Evolutionary conservation across 2,329 filamentous ascomycete species (phyloP).

Genomic region (Eutypella sp.): DNA sequence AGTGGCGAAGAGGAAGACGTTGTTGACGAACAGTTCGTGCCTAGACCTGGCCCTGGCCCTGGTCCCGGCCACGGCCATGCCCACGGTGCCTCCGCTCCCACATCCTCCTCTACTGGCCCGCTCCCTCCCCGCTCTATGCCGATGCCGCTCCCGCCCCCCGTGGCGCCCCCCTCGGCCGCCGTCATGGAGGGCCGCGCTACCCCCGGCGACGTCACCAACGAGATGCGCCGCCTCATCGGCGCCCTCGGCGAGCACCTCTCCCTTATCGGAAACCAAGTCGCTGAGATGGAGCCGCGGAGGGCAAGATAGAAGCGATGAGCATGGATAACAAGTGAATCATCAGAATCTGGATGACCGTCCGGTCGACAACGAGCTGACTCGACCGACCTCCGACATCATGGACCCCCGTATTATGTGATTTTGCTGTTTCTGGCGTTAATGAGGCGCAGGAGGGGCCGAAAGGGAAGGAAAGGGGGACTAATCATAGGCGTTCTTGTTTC

Average conservation of each 20-base stretch:
- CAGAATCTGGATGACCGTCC: too few species aligned
- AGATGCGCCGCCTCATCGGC: constrained; percentile 46
- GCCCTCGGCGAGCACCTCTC: constrained; percentile 44
- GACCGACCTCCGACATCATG: too few species aligned
- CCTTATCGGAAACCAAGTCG: constrained; percentile 40
- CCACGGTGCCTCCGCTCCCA: too few species aligned
- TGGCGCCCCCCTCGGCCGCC: constrained; percentile 41
- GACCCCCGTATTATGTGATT: not conserved
- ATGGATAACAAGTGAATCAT: too few species aligned
- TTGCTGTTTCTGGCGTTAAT: too few species aligned
- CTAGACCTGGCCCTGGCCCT: not conserved
- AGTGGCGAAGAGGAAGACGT: too few species aligned
- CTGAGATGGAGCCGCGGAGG: constrained; percentile 30
- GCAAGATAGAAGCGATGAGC: too few species aligned
- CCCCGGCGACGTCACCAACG: constrained; percentile 44
- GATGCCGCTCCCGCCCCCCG: constrained; percentile 29
- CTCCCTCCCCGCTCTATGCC: not conserved
- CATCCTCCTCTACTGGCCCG: constrained; percentile 7
- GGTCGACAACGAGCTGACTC: too few species aligned
- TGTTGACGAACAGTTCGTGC: constrained; percentile 2
- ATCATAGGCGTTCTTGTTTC: not conserved
- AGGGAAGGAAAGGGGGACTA: too few species aligned
- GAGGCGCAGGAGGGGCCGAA: too few species aligned
- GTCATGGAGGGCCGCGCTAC: constrained; percentile 53
- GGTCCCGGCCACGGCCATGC: not conserved